phyloP scores from a whole-genome alignment of 352 stramenopile genomes.

The Pythium coloratum region DNA sequence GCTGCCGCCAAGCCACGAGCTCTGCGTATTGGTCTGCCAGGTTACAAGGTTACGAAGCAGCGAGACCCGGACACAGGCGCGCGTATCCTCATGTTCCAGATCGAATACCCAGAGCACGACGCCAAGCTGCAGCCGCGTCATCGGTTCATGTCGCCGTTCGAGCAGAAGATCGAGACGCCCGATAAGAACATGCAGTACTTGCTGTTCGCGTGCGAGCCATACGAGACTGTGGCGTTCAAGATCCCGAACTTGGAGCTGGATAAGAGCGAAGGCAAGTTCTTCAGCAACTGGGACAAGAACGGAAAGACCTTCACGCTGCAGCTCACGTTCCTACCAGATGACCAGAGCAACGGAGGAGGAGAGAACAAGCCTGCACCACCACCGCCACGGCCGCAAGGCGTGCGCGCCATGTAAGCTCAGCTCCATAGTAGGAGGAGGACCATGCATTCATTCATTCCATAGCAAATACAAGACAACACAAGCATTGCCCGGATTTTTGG shows the following conservation, averaged over 20 bases:
- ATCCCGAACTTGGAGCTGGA: slow-evolving; percentile 97
- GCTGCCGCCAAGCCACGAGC: slow-evolving; percentile 62
- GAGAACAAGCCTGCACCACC: slow-evolving; percentile 49
- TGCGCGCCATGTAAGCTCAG: slow-evolving; percentile 6
- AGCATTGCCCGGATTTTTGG: too few relatives aligned
- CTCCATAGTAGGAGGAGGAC: too few relatives aligned
- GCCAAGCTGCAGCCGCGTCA: slow-evolving; percentile 94
- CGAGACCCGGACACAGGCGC: slow-evolving; percentile 81
- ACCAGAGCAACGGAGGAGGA: slow-evolving; percentile 26
- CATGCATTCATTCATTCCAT: too few relatives aligned
- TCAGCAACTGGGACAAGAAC: slow-evolving; percentile 97
- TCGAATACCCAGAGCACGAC: slow-evolving; percentile 97
- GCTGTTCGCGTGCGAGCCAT: slow-evolving; percentile 98
- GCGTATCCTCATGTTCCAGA: slow-evolving; percentile 91
- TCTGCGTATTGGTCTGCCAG: slow-evolving; percentile 95
- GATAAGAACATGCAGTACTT: slow-evolving; percentile 97
- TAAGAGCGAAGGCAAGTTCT: slow-evolving; percentile 94
- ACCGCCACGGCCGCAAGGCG: slow-evolving; percentile 39
- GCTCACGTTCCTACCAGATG: slow-evolving; percentile 52
- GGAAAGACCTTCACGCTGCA: slow-evolving; percentile 96
- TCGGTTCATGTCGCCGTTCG: slow-evolving; percentile 99
- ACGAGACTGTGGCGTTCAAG: slow-evolving; percentile 99
- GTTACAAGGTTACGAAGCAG: slow-evolving; percentile 98
- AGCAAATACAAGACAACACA: too few relatives aligned
- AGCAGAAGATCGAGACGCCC: slow-evolving; percentile 97